Conservation (phyloP, 805 yeast species). For the Candida odintsovae region DNA sequence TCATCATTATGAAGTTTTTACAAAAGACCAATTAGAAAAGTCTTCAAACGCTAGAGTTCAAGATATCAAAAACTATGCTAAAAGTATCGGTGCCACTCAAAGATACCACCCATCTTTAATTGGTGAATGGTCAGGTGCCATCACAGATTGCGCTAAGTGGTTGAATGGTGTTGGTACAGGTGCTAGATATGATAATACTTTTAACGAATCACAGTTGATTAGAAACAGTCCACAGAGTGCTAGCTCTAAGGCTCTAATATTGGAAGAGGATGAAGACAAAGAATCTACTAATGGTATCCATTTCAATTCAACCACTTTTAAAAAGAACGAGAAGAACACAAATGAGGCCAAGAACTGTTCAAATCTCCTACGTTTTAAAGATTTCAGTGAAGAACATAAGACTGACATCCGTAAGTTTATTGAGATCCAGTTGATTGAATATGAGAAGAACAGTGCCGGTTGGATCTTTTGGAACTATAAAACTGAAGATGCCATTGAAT, state of each 20-base stretch:
- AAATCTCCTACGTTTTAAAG: constrained; percentile 28
- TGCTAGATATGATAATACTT: constrained; percentile 54
- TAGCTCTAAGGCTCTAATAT: not conserved
- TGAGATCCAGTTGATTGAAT: constrained; percentile 57
- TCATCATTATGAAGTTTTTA: constrained; percentile 87
- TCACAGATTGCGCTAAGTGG: constrained; percentile 69
- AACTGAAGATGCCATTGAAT: constrained; percentile 59
- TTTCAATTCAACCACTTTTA: not conserved
- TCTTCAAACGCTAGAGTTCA: constrained; percentile 28
- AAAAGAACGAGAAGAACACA: not conserved
- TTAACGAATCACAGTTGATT: constrained; percentile 15
- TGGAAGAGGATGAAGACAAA: not conserved
- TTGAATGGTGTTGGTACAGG: constrained; percentile 64
- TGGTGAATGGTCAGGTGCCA: constrained; percentile 69
- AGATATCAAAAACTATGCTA: constrained; percentile 29
- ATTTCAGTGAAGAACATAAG: constrained; percentile 40
- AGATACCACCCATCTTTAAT: constrained; percentile 47
- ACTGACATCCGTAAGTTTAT: constrained; percentile 45
- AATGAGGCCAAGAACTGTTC: constrained; percentile 30
- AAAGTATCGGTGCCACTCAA: constrained; percentile 22
- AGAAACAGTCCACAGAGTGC: constrained; percentile 7
- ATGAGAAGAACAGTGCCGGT: constrained; percentile 41
- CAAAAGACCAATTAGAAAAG: constrained; percentile 50
- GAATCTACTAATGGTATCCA: not conserved
- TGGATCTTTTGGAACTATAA: constrained; percentile 72